Percentiles rank a stretch among this genome's conserved stretches.
phyloP scores from a whole-genome alignment of 108 stramenopile species.

The Stephanodiscus minutulus region DNA sequence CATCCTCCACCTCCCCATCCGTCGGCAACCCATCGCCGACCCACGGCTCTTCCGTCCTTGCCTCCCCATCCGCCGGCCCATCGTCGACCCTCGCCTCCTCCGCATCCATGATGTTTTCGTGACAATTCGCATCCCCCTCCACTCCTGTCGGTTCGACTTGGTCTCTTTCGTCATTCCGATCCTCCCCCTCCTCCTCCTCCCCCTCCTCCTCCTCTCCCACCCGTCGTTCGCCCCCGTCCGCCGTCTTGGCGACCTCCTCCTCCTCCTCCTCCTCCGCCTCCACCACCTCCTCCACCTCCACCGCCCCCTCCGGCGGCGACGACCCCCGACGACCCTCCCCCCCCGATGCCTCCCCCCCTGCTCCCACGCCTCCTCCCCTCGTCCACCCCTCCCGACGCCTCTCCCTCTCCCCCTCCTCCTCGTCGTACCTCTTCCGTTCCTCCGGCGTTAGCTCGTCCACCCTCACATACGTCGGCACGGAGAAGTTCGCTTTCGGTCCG shows the following conservation, averaged over 20 bases:
- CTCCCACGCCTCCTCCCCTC: conserved; percentile 11
- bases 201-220: not conserved
- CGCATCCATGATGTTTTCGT: no score
- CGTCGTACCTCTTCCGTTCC: conserved; percentile 26
- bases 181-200: not conserved
- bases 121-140: no score
- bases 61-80: no score
- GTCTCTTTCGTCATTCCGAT: no score
- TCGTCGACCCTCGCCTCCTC: no score
- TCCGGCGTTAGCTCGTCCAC: conserved; percentile 35
- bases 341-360: not conserved
- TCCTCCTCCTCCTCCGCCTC: not conserved
- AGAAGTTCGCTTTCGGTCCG: conserved; percentile 25
- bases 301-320: not conserved
- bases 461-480: conserved; percentile 33
- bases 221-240: not conserved
- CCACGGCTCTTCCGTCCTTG: no score
- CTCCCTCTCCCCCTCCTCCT: conserved; percentile 24
- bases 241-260: not conserved
- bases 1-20: no score
- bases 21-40: no score
- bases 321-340: not conserved
- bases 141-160: no score
- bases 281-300: not conserved
- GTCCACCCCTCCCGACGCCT: conserved; percentile 25